Evolutionary conservation across 768 basidiomycete genomes (phyloP).

Genomic region (Auricularia sp.): DNA sequence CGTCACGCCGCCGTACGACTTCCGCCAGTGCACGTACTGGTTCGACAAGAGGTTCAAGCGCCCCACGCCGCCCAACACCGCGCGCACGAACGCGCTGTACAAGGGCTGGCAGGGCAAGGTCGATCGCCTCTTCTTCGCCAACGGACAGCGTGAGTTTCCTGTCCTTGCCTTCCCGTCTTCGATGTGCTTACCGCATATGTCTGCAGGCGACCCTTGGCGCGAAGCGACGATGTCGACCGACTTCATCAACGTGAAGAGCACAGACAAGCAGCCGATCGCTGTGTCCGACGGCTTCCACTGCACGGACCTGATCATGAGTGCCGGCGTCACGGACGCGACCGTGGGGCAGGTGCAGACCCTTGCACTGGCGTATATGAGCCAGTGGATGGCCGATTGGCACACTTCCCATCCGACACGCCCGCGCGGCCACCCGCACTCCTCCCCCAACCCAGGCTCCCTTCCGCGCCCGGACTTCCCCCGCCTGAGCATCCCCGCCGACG

Average conservation of each 20-base stretch:
- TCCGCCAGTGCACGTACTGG: slow-evolving; percentile 26
- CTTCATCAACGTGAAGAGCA: slow-evolving; percentile 35
- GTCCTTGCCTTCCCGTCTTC: neutral
- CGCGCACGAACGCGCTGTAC: slow-evolving; percentile 39
- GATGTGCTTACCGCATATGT: neutral
- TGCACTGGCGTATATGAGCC: slow-evolving; percentile 42
- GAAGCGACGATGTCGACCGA: slow-evolving; percentile 58
- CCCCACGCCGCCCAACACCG: slow-evolving; percentile 32
- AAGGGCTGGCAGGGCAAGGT: slow-evolving; percentile 53
- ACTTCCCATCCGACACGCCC: neutral
- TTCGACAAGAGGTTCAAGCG: slow-evolving; percentile 43
- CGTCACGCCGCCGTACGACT: slow-evolving; percentile 44
- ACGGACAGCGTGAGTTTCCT: slow-evolving; percentile 46
- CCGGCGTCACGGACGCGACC: slow-evolving; percentile 39
- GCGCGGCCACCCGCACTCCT: neutral
- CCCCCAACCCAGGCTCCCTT: neutral
- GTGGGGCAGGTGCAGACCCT: slow-evolving; percentile 44
- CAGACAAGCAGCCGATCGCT: slow-evolving; percentile 44
- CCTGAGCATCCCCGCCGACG: neutral
- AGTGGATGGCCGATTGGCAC: slow-evolving; percentile 42
- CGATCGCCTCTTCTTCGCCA: slow-evolving; percentile 58
- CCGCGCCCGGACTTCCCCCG: neutral
- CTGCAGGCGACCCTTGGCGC: slow-evolving; percentile 61
- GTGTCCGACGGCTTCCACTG: slow-evolving; percentile 58
- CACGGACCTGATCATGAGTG: slow-evolving; percentile 41